Percentiles rank a stretch among this genome's conserved stretches.
phyloP scores from a whole-genome alignment of 1,284 basidiomycete species.

The Inonotus hispidus region DNA sequence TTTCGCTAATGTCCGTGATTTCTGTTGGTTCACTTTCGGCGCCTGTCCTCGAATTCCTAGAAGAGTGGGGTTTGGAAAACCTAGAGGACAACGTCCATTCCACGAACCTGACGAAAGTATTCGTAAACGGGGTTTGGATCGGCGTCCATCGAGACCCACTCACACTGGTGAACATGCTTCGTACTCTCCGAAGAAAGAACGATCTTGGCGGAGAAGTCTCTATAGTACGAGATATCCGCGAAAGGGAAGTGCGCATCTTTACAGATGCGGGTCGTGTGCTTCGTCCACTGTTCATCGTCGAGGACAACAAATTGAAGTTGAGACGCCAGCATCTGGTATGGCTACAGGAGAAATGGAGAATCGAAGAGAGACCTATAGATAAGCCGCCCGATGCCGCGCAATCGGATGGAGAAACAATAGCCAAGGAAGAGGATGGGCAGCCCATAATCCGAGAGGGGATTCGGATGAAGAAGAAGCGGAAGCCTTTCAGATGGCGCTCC shows the following conservation, averaged over 20 bases:
- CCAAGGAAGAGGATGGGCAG: background rate
- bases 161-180: conserved; percentile 89
- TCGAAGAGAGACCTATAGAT: conserved; percentile 13
- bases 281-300: conserved; percentile 95
- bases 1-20: conserved; percentile 96
- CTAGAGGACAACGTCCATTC: conserved; percentile 88
- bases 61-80: conserved; percentile 96
- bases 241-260: conserved; percentile 90
- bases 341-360: conserved; percentile 48
- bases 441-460: background rate
- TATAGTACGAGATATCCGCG: conserved; percentile 95
- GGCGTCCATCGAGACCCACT: conserved; percentile 97
- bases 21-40: conserved; percentile 96
- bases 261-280: conserved; percentile 97
- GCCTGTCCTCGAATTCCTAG: conserved; percentile 97
- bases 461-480: conserved; percentile 13
- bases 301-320: conserved; percentile 79
- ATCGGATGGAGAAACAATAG: background rate
- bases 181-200: conserved; percentile 88
- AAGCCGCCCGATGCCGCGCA: background rate
- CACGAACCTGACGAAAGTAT: conserved; percentile 89
- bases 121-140: conserved; percentile 99
- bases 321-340: conserved; percentile 83
- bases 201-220: conserved; percentile 97
- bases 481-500: conserved; percentile 76